Conservation (phyloP, 1,139 yeast species). For the Candida tropicalis region DNA sequence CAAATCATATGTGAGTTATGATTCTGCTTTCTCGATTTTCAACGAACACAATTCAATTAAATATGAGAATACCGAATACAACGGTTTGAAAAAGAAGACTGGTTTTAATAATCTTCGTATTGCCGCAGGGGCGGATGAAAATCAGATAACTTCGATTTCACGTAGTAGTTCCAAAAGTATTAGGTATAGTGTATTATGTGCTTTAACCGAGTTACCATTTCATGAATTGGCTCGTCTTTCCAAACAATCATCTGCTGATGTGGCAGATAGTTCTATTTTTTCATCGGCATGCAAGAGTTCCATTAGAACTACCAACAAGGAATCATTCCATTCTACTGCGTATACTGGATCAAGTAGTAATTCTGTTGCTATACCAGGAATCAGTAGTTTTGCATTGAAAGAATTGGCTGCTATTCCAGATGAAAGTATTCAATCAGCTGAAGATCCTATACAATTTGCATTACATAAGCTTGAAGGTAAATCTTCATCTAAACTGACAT, state of each 20-base stretch:
- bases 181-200: constrained; percentile 42
- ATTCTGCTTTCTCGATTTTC: constrained; percentile 51
- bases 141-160: constrained; percentile 1
- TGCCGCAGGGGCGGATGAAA: constrained; percentile 10
- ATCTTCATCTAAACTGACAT: constrained; percentile 21
- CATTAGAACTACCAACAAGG: constrained; percentile 20
- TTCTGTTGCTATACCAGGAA: constrained; percentile 60
- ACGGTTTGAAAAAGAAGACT: constrained; percentile 37
- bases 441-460: constrained; percentile 71
- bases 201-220: constrained; percentile 47
- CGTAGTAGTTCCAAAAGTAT: constrained; percentile 26
- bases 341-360: constrained; percentile 23
- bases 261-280: constrained; percentile 41
- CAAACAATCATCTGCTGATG: constrained; percentile 21
- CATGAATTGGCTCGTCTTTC: constrained; percentile 20
- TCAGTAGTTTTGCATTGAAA: constrained; percentile 61
- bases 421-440: constrained; percentile 60
- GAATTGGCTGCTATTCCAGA: constrained; percentile 84
- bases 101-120: constrained; percentile 41
- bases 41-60: constrained; percentile 24
- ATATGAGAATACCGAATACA: constrained; percentile 10
- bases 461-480: constrained; percentile 77
- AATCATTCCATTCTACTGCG: constrained; percentile 12
- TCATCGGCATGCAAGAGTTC: constrained; percentile 32
- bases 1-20: constrained; percentile 57